Evolutionary conservation across 2,329 filamentous ascomycete species (phyloP).

Genomic region (Tympanopsis confertula): DNA sequence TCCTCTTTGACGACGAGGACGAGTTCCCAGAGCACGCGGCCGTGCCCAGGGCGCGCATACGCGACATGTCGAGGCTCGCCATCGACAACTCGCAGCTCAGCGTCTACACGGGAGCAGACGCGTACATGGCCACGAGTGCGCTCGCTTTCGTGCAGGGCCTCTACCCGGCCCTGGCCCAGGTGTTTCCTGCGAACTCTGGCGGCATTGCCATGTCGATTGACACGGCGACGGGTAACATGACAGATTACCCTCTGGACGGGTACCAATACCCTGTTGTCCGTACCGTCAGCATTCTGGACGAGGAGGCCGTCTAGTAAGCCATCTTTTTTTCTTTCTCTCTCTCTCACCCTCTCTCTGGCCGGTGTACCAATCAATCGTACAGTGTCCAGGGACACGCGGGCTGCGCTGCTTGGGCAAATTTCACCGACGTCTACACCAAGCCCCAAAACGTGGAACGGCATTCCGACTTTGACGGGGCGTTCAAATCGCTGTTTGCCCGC

Average conservation of each 20-base stretch:
- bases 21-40: conserved; percentile 11
- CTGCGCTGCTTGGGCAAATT: background rate
- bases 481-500: conserved; percentile 30
- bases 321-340: background rate
- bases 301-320: conserved; percentile 31
- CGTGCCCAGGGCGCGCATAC: conserved; percentile 23
- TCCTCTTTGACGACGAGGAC: conserved; percentile 15
- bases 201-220: conserved; percentile 12
- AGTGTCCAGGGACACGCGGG: conserved; percentile 4
- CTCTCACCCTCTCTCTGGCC: conserved; percentile 5
- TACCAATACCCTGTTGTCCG: conserved; percentile 70
- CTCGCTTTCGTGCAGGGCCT: conserved; percentile 73
- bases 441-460: conserved; percentile 10
- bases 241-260: conserved; percentile 56
- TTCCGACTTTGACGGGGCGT: no score
- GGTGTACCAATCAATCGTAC: conserved; percentile 7
- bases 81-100: conserved; percentile 36
- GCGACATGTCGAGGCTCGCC: conserved; percentile 25
- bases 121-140: conserved; percentile 52
- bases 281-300: conserved; percentile 32
- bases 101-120: conserved; percentile 25
- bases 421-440: conserved; percentile 10
- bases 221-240: conserved; percentile 9
- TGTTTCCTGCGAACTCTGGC: conserved; percentile 22
- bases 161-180: conserved; percentile 56